These are phyloP conservation scores for Gymnopilus dilepis DNA, from an alignment of 768 basidiomycete genomes.

Conservation along the genomic window DNA sequence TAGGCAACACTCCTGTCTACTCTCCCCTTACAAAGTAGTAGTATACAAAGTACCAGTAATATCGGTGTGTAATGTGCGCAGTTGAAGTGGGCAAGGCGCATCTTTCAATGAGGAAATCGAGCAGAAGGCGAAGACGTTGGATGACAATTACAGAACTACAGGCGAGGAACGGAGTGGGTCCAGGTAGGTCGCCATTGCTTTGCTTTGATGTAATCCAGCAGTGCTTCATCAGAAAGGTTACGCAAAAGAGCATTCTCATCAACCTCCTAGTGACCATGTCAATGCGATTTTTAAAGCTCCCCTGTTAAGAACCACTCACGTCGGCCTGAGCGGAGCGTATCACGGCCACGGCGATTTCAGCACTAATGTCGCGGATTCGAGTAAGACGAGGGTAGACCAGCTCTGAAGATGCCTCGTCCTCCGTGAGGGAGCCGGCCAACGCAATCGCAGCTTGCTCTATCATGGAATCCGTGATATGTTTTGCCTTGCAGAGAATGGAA, in stretches of 20 bases:
- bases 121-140: no score
- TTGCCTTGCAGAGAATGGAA: constrained; percentile 59
- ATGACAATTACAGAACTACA: constrained; percentile 24
- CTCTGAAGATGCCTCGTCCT: constrained; percentile 57
- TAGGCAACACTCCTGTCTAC: no score
- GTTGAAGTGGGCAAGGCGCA: no score
- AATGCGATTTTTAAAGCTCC: background rate
- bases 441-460: constrained; percentile 70
- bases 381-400: constrained; percentile 73
- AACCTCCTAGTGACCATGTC: constrained; percentile 37
- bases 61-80: no score
- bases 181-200: constrained; percentile 61
- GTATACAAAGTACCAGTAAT: no score
- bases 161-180: constrained; percentile 34
- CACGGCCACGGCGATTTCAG: constrained; percentile 63
- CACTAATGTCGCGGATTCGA: constrained; percentile 71
- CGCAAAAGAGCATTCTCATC: constrained; percentile 54
- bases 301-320: constrained; percentile 37
- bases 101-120: no score
- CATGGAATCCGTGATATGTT: constrained; percentile 69
- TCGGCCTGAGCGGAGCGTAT: constrained; percentile 68
- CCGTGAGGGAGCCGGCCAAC: constrained; percentile 58
- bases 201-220: constrained; percentile 54
- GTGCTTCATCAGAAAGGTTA: constrained; percentile 49
- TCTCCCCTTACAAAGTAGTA: no score